phyloP scores from a whole-genome alignment of 2,329 filamentous ascomycete species.

The Xylariaceae sp. region DNA sequence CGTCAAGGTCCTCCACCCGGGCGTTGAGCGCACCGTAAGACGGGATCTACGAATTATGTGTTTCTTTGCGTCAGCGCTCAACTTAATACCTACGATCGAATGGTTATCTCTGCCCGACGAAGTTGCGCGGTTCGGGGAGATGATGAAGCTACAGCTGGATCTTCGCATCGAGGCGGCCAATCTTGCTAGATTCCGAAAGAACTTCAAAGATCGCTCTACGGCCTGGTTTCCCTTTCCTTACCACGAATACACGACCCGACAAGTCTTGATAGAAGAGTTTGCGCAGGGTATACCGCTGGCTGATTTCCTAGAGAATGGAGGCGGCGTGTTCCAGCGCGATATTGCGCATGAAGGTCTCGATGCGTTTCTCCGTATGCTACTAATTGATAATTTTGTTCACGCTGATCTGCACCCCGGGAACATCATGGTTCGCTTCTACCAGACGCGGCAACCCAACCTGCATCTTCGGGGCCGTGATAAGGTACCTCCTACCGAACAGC shows the following conservation, averaged over 20 bases:
- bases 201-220: slow-evolving; percentile 83
- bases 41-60: slow-evolving; percentile 90
- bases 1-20: slow-evolving; percentile 90
- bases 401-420: slow-evolving; percentile 95
- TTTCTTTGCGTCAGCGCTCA: slow-evolving; percentile 80
- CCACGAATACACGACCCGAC: slow-evolving; percentile 82
- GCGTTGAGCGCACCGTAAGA: slow-evolving; percentile 83
- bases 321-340: slow-evolving; percentile 86
- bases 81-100: slow-evolving; percentile 86
- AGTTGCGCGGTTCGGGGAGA: slow-evolving; percentile 88
- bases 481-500: slow-evolving; percentile 27
- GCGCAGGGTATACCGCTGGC: slow-evolving; percentile 89
- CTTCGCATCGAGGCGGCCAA: slow-evolving; percentile 93
- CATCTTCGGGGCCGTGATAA: slow-evolving; percentile 39
- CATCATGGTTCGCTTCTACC: slow-evolving; percentile 99
- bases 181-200: slow-evolving; percentile 76
- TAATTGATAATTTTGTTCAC: slow-evolving; percentile 97
- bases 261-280: slow-evolving; percentile 92
- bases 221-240: slow-evolving; percentile 98
- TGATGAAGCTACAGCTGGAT: slow-evolving; percentile 98
- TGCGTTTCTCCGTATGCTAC: slow-evolving; percentile 91
- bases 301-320: slow-evolving; percentile 85
- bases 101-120: slow-evolving; percentile 97
- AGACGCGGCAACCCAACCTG: slow-evolving; percentile 67
- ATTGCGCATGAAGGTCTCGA: slow-evolving; percentile 94